Percentiles rank a stretch among this genome's conserved stretches.
These are phyloP conservation scores for Microbotryum intermedium DNA, from an alignment of 1,284 basidiomycete genomes.

Conservation along the genomic window DNA sequence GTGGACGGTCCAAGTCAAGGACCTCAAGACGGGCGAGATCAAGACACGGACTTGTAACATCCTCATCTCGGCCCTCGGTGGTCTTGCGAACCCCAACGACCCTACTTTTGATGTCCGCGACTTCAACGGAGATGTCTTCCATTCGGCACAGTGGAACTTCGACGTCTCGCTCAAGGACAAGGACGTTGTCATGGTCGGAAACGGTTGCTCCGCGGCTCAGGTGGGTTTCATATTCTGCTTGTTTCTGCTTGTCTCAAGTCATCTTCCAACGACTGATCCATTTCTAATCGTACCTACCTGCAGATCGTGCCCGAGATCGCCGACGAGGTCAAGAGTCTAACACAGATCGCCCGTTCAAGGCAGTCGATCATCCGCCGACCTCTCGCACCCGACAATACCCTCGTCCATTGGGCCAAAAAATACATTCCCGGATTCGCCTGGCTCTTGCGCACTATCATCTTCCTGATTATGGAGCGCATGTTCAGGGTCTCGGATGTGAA, in stretches of 20 bases:
- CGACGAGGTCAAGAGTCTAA: constrained; percentile 10
- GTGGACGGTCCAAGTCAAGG: constrained; percentile 21
- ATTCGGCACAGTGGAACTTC: constrained; percentile 19
- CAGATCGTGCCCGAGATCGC: constrained; percentile 26
- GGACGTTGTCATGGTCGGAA: constrained; percentile 29
- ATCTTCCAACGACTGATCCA: background rate
- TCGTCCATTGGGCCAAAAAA: constrained; percentile 10
- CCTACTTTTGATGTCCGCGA: constrained; percentile 16
- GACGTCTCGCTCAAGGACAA: constrained; percentile 15
- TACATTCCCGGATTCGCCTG: constrained; percentile 23
- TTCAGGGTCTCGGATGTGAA: constrained; percentile 19
- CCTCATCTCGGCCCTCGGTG: constrained; percentile 25
- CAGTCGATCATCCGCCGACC: constrained; percentile 20
- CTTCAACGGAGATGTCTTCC: constrained; percentile 23
- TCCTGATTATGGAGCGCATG: constrained; percentile 8
- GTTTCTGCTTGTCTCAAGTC: too few species aligned
- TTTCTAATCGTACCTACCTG: background rate
- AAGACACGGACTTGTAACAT: constrained; percentile 27
- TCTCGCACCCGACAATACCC: constrained; percentile 5
- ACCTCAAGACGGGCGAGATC: constrained; percentile 12
- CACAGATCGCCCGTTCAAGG: constrained; percentile 22
- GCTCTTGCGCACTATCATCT: constrained; percentile 16
- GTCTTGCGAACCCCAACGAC: constrained; percentile 19
- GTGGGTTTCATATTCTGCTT: background rate
- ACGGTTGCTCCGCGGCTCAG: constrained; percentile 10